Evolutionary conservation across 2,329 filamentous ascomycete species (phyloP).

Genomic region (Pseudofabraea citricarpa): DNA sequence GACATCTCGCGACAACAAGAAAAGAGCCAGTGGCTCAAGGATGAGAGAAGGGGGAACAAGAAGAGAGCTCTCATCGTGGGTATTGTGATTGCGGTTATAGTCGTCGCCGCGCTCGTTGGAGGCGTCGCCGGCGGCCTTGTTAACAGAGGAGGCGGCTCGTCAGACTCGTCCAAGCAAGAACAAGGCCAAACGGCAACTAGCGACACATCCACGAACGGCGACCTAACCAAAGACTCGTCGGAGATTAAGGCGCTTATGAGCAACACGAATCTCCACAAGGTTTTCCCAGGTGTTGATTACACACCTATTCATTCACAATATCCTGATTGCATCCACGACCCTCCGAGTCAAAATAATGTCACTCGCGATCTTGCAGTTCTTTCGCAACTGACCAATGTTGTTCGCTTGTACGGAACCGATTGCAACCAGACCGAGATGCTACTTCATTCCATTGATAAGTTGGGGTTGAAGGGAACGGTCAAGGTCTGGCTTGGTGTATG

Average conservation of each 20-base stretch:
- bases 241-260: slow-evolving; percentile 80
- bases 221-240: slow-evolving; percentile 66
- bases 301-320: slow-evolving; percentile 90
- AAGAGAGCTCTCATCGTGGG: slow-evolving; percentile 67
- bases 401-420: slow-evolving; percentile 90
- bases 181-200: slow-evolving; percentile 49
- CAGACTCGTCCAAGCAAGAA: slow-evolving; percentile 12
- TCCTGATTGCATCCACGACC: slow-evolving; percentile 70
- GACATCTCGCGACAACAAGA: slow-evolving; percentile 35
- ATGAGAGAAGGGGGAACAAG: slow-evolving; percentile 58
- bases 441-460: slow-evolving; percentile 70
- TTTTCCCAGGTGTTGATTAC: slow-evolving; percentile 94
- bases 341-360: slow-evolving; percentile 89
- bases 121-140: slow-evolving; percentile 72
- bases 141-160: slow-evolving; percentile 43
- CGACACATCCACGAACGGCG: slow-evolving; percentile 61
- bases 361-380: slow-evolving; percentile 88
- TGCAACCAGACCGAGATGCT: slow-evolving; percentile 98
- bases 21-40: slow-evolving; percentile 61
- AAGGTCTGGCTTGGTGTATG: slow-evolving; percentile 95
- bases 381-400: slow-evolving; percentile 80
- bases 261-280: slow-evolving; percentile 79
- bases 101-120: slow-evolving; percentile 67
- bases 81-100: slow-evolving; percentile 54
- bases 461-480: slow-evolving; percentile 66